A percentile compares a stretch with the other conserved stretches of the same genome.
These are phyloP conservation scores for Amaranthus cruentus DNA, from an alignment of 148 eudicot genomes.

Conservation along the genomic window DNA sequence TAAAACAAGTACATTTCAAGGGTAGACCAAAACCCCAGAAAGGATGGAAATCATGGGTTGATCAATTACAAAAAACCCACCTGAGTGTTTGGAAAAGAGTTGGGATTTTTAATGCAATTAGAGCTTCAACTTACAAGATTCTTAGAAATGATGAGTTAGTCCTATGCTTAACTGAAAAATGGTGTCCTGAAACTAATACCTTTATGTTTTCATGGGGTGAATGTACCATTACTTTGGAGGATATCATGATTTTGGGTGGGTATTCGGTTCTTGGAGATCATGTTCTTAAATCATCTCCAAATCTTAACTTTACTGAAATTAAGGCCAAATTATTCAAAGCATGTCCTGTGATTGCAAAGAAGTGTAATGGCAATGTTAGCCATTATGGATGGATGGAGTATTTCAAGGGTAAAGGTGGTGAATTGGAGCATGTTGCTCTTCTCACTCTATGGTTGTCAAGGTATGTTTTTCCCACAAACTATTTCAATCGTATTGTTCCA, in stretches of 20 bases:
- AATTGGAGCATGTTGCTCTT: constrained; percentile 33
- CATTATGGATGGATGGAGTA: constrained; percentile 26
- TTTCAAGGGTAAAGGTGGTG: constrained; percentile 19
- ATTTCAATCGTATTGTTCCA: background rate
- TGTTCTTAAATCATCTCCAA: background rate
- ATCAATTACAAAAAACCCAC: constrained; percentile 17
- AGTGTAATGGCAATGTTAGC: background rate
- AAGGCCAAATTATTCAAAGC: background rate
- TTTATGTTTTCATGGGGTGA: constrained; percentile 38
- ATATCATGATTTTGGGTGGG: constrained; percentile 32
- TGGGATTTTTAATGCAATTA: constrained; percentile 23
- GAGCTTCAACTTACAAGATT: constrained; percentile 22
- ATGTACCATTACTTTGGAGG: constrained; percentile 35
- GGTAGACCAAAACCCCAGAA: constrained; percentile 2
- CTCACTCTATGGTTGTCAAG: constrained; percentile 37
- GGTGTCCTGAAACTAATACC: constrained; percentile 29
- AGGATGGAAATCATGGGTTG: constrained; percentile 17
- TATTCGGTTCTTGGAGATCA: constrained; percentile 22
- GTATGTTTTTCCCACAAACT: constrained; percentile 20
- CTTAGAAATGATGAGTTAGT: constrained; percentile 15
- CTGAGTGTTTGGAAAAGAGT: constrained; percentile 15
- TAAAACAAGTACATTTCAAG: constrained; percentile 7
- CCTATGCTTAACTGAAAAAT: constrained; percentile 23
- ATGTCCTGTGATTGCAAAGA: background rate
- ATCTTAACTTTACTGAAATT: background rate